Conservation (phyloP, 1,284 basidiomycete species). For the Melampsora americana region DNA sequence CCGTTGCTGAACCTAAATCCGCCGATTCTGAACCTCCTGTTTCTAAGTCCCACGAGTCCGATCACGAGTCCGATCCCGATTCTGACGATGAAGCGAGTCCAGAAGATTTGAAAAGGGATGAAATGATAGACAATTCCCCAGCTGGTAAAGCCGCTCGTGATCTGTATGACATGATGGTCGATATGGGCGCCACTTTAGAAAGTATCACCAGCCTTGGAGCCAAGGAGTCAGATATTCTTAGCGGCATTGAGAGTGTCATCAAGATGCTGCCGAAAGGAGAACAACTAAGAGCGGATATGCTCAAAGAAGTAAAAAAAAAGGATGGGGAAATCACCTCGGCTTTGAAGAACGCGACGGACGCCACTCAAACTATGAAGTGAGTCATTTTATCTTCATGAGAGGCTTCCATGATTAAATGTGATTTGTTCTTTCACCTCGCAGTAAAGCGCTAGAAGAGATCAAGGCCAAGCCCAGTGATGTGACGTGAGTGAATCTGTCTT, state of each 20-base stretch:
- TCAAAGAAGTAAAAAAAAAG: neutral
- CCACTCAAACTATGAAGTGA: neutral
- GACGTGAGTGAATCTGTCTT: neutral
- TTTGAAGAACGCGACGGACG: neutral
- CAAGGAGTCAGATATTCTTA: neutral
- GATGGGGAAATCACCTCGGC: neutral
- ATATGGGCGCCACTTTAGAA: conserved; percentile 1
- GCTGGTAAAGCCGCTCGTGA: neutral
- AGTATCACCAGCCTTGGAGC: conserved; percentile 3
- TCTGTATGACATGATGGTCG: neutral
- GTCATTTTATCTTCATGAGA: neutral
- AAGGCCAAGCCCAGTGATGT: neutral
- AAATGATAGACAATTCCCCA: neutral
- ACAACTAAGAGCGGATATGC: neutral
- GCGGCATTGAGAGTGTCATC: neutral
- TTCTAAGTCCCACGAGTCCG: no score
- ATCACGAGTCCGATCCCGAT: no score
- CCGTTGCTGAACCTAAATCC: no score
- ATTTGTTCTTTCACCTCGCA: no score
- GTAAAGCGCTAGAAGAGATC: no score
- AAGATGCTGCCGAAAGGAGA: neutral
- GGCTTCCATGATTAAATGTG: no score
- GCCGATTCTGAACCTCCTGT: no score
- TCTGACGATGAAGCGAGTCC: no score
- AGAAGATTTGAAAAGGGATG: neutral